phyloP scores from a whole-genome alignment of 176 grass and related monocot species.

The Triticum turgidum region DNA sequence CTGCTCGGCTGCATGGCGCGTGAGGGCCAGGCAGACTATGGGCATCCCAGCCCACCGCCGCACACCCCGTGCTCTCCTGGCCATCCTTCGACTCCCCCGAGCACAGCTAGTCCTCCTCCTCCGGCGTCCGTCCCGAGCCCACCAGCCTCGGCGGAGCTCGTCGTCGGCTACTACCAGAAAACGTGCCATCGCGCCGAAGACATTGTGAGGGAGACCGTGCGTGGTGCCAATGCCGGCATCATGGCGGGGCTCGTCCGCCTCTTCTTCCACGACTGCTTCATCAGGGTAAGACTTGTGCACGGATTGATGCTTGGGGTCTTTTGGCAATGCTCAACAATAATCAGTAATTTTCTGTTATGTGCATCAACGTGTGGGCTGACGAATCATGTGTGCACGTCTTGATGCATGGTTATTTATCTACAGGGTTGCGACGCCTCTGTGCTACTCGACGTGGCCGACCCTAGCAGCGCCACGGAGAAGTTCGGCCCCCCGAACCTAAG shows the following conservation, averaged over 20 bases:
- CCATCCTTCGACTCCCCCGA: background rate
- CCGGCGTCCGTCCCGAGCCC: background rate
- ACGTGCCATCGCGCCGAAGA: background rate
- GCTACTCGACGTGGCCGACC: conserved; percentile 23
- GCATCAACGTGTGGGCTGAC: no score
- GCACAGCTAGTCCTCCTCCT: background rate
- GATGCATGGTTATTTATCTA: background rate
- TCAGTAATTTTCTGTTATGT: no score
- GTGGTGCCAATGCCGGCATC: background rate
- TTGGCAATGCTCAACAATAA: no score
- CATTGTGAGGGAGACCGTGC: background rate
- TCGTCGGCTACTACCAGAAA: background rate
- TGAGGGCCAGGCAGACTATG: background rate
- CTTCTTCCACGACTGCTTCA: conserved; percentile 80
- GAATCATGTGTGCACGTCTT: no score
- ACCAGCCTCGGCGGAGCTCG: background rate
- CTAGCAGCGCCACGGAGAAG: conserved; percentile 34
- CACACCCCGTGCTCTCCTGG: background rate
- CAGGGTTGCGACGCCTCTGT: conserved; percentile 62
- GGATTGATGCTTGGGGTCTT: no score
- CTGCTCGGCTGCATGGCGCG: background rate
- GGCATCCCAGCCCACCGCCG: background rate
- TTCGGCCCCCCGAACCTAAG: conserved; percentile 4
- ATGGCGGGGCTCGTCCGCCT: conserved; percentile 35
- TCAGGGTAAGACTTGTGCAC: conserved; percentile 20